Conservation (phyloP, 225 moss, liverwort and hornwort species). For the Anthoceros angustus region DNA sequence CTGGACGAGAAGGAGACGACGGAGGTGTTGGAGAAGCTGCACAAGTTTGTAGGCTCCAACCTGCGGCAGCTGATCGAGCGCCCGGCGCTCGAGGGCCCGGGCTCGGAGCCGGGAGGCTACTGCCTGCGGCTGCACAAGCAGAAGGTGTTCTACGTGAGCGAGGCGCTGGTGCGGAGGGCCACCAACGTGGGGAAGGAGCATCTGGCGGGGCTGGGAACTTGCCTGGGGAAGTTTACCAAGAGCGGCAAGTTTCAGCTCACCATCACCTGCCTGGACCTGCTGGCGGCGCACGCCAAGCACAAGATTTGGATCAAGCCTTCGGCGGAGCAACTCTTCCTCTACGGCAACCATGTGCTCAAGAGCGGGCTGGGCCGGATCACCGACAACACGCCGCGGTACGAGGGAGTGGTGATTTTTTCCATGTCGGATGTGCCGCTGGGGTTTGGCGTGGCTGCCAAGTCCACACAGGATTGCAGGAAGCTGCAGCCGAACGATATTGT, state of each 20-base stretch:
- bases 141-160: constrained; percentile 56
- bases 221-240: constrained; percentile 77
- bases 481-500: constrained; percentile 78
- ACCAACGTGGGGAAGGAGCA: constrained; percentile 66
- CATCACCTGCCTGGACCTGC: constrained; percentile 56
- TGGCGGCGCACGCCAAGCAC: constrained; percentile 66
- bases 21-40: constrained; percentile 65
- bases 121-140: constrained; percentile 76
- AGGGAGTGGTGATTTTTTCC: constrained; percentile 66
- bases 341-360: constrained; percentile 66
- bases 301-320: constrained; percentile 86
- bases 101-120: constrained; percentile 38
- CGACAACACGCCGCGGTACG: constrained; percentile 63
- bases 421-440: constrained; percentile 83
- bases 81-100: constrained; percentile 48
- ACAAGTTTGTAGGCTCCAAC: constrained; percentile 70
- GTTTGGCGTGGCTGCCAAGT: constrained; percentile 75
- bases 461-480: constrained; percentile 74
- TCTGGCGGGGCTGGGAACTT: constrained; percentile 54
- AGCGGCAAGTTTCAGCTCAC: constrained; percentile 65
- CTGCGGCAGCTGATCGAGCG: constrained; percentile 60
- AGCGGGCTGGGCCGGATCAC: constrained; percentile 71
- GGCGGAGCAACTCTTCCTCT: constrained; percentile 69
- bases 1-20: constrained; percentile 71
- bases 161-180: constrained; percentile 53